Conservation (phyloP, 345 rosid genomes). For the Erysimum cheiranthoides region DNA sequence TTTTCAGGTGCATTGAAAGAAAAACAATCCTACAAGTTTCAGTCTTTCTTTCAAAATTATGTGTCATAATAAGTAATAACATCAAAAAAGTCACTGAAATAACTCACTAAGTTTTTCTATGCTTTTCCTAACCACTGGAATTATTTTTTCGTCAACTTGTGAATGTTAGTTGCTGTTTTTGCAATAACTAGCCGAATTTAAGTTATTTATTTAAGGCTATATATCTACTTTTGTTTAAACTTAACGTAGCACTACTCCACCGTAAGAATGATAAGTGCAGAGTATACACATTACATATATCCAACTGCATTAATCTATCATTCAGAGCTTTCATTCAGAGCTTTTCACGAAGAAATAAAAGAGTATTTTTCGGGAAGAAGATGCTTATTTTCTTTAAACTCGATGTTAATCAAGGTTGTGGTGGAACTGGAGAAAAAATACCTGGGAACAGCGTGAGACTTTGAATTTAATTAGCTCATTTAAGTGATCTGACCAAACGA, state of each 20-base stretch:
- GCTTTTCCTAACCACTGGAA: neutral
- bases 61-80: neutral
- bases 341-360: neutral
- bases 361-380: neutral
- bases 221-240: neutral
- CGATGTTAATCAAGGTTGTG: neutral
- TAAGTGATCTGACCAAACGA: constrained; percentile 35
- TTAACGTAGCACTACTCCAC: too few species aligned
- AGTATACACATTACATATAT: neutral
- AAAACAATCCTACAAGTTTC: neutral
- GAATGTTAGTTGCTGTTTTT: neutral
- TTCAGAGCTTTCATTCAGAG: too few species aligned
- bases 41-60: neutral
- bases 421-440: constrained; percentile 3
- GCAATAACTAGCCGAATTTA: neutral
- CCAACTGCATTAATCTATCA: constrained; percentile 17
- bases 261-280: neutral
- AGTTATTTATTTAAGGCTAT: neutral
- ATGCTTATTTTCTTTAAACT: neutral
- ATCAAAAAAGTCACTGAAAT: too few species aligned
- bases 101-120: too few species aligned
- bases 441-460: constrained; percentile 24
- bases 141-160: neutral
- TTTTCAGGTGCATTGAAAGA: neutral
- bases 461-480: constrained; percentile 13